phyloP scores from a whole-genome alignment of 164 flowering plant genomes.

The Chimonanthus salicifolius region DNA sequence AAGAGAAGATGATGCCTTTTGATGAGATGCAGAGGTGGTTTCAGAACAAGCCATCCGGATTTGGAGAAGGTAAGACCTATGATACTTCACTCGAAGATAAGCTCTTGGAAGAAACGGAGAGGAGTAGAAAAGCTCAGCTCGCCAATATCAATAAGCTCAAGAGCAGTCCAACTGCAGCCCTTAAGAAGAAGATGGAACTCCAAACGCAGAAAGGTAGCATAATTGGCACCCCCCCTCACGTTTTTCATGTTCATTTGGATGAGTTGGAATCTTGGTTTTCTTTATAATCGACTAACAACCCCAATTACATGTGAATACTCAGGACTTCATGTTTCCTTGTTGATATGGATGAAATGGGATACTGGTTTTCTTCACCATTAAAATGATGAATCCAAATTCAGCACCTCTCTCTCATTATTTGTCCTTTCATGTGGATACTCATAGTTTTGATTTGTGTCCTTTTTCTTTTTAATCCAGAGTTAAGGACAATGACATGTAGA shows the following conservation, averaged over 20 bases:
- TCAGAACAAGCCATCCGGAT: conserved; percentile 64
- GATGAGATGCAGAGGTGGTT: conserved; percentile 57
- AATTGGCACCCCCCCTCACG: not conserved
- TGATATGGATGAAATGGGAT: too few species aligned
- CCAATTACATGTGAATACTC: not conserved
- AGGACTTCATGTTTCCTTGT: not conserved
- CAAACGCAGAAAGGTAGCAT: conserved; percentile 35
- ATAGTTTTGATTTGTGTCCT: too few species aligned
- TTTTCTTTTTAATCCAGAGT: not conserved
- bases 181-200: conserved; percentile 18
- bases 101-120: conserved; percentile 66
- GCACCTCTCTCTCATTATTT: too few species aligned
- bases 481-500: not conserved
- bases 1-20: conserved; percentile 46
- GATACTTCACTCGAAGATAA: conserved; percentile 79
- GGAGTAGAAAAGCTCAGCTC: conserved; percentile 65
- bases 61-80: conserved; percentile 80
- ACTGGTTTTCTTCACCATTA: too few species aligned
- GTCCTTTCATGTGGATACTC: too few species aligned
- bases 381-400: too few species aligned
- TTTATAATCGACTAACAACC: not conserved
- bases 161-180: conserved; percentile 24
- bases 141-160: conserved; percentile 66
- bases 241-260: not conserved
- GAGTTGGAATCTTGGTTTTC: not conserved